Percentiles rank a stretch among this genome's conserved stretches.
phyloP scores from a whole-genome alignment of 805 yeast genomes.

The Candida pseudofarinosa region DNA sequence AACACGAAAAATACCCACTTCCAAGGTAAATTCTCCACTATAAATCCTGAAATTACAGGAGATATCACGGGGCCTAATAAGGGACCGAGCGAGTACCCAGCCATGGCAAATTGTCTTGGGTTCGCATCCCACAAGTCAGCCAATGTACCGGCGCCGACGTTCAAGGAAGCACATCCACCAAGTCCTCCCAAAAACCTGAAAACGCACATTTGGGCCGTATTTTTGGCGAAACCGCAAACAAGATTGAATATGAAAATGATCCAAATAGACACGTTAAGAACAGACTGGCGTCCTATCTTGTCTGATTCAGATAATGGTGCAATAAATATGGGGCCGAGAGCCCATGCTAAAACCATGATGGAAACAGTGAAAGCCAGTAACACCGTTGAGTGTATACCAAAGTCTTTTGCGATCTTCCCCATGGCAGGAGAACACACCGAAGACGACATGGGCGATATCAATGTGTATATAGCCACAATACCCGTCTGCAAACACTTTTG shows the following conservation, averaged over 20 bases:
- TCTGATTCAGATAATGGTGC: conserved; percentile 66
- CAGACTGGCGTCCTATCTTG: conserved; percentile 52
- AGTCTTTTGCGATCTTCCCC: conserved; percentile 40
- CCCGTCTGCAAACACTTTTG: conserved; percentile 42
- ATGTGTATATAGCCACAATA: conserved; percentile 51
- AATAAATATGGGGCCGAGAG: conserved; percentile 58
- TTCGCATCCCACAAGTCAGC: conserved; percentile 56
- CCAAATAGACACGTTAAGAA: conserved; percentile 50
- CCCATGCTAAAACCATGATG: conserved; percentile 67
- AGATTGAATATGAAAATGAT: conserved; percentile 47
- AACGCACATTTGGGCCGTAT: conserved; percentile 55
- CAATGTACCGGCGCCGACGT: conserved; percentile 66
- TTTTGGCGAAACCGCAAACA: conserved; percentile 60
- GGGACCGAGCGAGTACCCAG: conserved; percentile 54
- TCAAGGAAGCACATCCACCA: conserved; percentile 65
- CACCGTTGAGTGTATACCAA: conserved; percentile 37
- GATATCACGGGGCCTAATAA: conserved; percentile 68
- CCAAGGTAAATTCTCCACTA: conserved; percentile 50
- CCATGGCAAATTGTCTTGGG: conserved; percentile 53
- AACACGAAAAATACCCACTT: conserved; percentile 66
- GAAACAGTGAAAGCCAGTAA: conserved; percentile 55
- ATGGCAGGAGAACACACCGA: conserved; percentile 62
- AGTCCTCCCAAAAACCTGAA: conserved; percentile 62
- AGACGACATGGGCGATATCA: conserved; percentile 59
- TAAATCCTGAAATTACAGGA: conserved; percentile 56